phyloP scores from a whole-genome alignment of 805 yeast species.

The Clavispora asparagi region DNA sequence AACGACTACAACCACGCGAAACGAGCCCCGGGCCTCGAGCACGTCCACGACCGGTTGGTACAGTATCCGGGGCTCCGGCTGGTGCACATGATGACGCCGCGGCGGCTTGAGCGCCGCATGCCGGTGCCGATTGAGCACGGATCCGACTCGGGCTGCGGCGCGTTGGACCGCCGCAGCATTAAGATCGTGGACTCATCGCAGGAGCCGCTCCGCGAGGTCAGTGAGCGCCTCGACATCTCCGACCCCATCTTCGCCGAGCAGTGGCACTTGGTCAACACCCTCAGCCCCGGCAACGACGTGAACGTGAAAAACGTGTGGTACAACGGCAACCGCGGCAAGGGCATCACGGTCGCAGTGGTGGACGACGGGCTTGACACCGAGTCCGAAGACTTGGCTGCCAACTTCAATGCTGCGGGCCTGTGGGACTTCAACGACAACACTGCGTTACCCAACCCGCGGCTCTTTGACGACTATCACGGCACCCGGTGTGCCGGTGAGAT shows the following conservation, averaged over 20 bases:
- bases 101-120: conserved; percentile 47
- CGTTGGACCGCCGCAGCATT: conserved; percentile 1
- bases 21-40: conserved; percentile 23
- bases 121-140: conserved; percentile 42
- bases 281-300: conserved; percentile 74
- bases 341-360: conserved; percentile 79
- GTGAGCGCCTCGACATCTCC: conserved; percentile 51
- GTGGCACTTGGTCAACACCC: conserved; percentile 86
- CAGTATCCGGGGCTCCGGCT: conserved; percentile 33
- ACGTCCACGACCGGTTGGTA: conserved; percentile 21
- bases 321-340: conserved; percentile 73
- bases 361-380: conserved; percentile 93
- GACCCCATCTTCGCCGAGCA: conserved; percentile 84
- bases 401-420: conserved; percentile 74
- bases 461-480: conserved; percentile 86
- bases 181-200: conserved; percentile 47
- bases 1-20: conserved; percentile 22
- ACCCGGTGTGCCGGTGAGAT: conserved; percentile 98
- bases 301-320: conserved; percentile 85
- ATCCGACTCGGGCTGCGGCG: not conserved
- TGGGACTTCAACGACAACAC: conserved; percentile 87
- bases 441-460: conserved; percentile 71
- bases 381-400: conserved; percentile 63
- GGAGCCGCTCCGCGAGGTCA: conserved; percentile 41
- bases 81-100: conserved; percentile 52